Evolutionary conservation across 805 yeast genomes (phyloP).

Genomic region (Saturnispora dispora): DNA sequence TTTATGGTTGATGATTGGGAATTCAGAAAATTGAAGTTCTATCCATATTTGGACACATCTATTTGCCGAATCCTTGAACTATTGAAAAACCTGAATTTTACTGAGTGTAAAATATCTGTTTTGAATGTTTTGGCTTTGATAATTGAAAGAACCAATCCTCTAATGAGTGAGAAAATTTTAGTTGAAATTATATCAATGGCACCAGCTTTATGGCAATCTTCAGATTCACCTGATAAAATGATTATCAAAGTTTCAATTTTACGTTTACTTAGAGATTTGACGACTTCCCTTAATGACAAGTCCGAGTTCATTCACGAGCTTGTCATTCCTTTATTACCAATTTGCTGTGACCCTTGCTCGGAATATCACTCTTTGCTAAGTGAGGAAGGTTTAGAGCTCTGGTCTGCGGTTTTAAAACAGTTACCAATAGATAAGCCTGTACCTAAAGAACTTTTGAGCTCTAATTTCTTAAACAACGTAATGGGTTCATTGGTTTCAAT

Average conservation of each 20-base stretch:
- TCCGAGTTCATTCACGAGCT: conserved; percentile 42
- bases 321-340: conserved; percentile 53
- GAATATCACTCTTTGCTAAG: conserved; percentile 47
- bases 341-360: conserved; percentile 54
- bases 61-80: conserved; percentile 42
- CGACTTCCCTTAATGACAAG: conserved; percentile 45
- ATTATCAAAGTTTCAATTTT: conserved; percentile 43
- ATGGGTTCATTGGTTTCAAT: conserved; percentile 54
- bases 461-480: conserved; percentile 37
- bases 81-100: conserved; percentile 40
- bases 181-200: conserved; percentile 43
- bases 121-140: conserved; percentile 59
- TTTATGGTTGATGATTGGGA: conserved; percentile 80
- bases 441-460: conserved; percentile 32
- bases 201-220: conserved; percentile 70
- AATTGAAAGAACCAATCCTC: conserved; percentile 55
- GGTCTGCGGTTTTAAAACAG: conserved; percentile 63
- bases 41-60: conserved; percentile 51
- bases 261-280: conserved; percentile 49
- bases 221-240: conserved; percentile 35
- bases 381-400: conserved; percentile 83
- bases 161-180: conserved; percentile 43
- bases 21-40: conserved; percentile 58
- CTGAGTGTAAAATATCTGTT: conserved; percentile 72
- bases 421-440: conserved; percentile 34